A percentile compares a stretch with the other conserved stretches of the same genome.
These are phyloP conservation scores for Globisporangium parvum DNA, from an alignment of 352 stramenopile genomes.

Conservation along the genomic window DNA sequence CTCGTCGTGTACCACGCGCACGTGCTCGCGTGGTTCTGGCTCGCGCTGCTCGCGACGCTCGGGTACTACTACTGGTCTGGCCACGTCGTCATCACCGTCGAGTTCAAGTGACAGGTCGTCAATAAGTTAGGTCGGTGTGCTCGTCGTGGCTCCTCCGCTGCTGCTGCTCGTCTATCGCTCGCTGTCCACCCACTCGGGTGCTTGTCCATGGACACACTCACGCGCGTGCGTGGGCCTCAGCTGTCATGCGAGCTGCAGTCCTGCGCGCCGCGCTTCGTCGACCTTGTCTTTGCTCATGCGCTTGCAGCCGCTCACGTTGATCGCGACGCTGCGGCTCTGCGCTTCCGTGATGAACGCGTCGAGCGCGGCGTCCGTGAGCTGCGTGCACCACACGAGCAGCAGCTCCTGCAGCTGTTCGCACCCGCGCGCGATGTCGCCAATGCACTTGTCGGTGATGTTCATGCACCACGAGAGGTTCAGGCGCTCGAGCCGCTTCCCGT, in stretches of 20 bases:
- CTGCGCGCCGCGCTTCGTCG: slow-evolving; percentile 24
- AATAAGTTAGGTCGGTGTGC: neutral
- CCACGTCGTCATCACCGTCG: slow-evolving; percentile 24
- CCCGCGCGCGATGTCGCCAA: slow-evolving; percentile 55
- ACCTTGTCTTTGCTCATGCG: slow-evolving; percentile 32
- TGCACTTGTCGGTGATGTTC: slow-evolving; percentile 85
- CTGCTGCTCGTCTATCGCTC: neutral
- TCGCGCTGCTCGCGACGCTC: slow-evolving; percentile 12
- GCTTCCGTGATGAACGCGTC: slow-evolving; percentile 35
- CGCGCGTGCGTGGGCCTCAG: no score
- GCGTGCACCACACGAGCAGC: slow-evolving; percentile 78
- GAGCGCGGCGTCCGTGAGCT: slow-evolving; percentile 70
- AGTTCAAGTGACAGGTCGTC: slow-evolving; percentile 13
- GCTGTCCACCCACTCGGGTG: neutral
- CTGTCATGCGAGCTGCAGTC: slow-evolving; percentile 25
- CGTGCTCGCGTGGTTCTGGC: slow-evolving; percentile 36
- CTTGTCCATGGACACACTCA: neutral
- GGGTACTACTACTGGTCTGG: slow-evolving; percentile 52
- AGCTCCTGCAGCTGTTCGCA: slow-evolving; percentile 60
- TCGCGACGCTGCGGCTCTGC: slow-evolving; percentile 17
- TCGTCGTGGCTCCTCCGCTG: neutral
- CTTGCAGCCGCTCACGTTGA: slow-evolving; percentile 73
- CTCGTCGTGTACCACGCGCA: slow-evolving; percentile 28
- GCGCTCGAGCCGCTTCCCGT: slow-evolving; percentile 49
- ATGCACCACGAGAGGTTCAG: slow-evolving; percentile 86